These are phyloP conservation scores for Penicillium aurantiogriseum DNA, from an alignment of 2,329 filamentous ascomycete genomes.

Conservation along the genomic window DNA sequence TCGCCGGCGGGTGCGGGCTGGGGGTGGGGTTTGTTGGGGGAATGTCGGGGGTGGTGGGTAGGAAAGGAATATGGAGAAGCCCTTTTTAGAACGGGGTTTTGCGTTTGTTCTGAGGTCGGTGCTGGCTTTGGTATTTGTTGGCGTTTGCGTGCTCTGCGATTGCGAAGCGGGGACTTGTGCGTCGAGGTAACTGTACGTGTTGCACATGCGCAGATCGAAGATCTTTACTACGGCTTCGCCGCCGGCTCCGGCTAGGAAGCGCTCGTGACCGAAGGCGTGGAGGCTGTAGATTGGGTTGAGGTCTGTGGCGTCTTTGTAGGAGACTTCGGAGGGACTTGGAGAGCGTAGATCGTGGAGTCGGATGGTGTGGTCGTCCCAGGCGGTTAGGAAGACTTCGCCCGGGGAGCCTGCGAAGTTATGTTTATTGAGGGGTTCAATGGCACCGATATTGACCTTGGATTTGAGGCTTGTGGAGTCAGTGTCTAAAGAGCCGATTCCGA, in stretches of 20 bases:
- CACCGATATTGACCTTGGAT: slow-evolving; percentile 32
- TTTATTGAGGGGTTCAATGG: slow-evolving; percentile 38
- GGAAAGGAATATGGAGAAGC: slow-evolving; percentile 47
- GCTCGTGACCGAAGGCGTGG: slow-evolving; percentile 55
- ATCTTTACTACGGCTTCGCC: slow-evolving; percentile 60
- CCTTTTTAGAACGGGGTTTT: slow-evolving; percentile 25
- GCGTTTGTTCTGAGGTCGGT: not conserved
- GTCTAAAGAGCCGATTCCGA: slow-evolving; percentile 41
- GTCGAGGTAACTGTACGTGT: slow-evolving; percentile 35
- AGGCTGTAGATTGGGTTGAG: slow-evolving; percentile 60
- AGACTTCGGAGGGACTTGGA: slow-evolving; percentile 46
- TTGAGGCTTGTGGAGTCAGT: slow-evolving; percentile 23
- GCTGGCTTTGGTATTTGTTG: not conserved
- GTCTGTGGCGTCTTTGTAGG: slow-evolving; percentile 57
- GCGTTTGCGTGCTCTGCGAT: not conserved
- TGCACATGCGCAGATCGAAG: slow-evolving; percentile 59
- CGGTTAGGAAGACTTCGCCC: slow-evolving; percentile 57
- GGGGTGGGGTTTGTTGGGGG: slow-evolving; percentile 8
- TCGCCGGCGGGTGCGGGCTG: slow-evolving; percentile 11
- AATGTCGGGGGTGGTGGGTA: slow-evolving; percentile 21
- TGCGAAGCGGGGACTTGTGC: slow-evolving; percentile 16
- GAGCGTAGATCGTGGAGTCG: slow-evolving; percentile 63
- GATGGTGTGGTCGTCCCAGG: slow-evolving; percentile 58
- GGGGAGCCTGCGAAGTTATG: slow-evolving; percentile 26
- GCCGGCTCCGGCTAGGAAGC: slow-evolving; percentile 57